Evolutionary conservation across 2,329 filamentous ascomycete species (phyloP), one percentile per base, ranked within the genome.

Genomic region (Ophiostoma fasciatum): DNA sequence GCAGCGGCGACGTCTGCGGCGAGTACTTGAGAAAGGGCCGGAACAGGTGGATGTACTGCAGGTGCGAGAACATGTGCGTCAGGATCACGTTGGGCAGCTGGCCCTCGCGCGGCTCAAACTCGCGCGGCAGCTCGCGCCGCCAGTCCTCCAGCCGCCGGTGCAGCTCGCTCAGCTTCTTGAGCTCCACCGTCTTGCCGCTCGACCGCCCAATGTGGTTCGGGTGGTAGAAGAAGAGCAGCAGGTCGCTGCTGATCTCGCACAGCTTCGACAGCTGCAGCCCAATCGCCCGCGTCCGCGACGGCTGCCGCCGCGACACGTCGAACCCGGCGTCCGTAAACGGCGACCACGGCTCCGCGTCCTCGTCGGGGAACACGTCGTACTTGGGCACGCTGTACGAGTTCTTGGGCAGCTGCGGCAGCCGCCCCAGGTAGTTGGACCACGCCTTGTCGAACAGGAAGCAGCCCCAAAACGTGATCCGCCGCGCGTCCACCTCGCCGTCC

Each of bases 381-480:
- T 88, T 93, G 19, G 83, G 79, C 1, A 85, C 82, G 23, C 79
- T 93, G 48, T 84, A 81, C 7, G 82, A 81, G 21, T 75, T 74
- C 28, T 74, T 77, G 0, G 83, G 78, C 10, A 96, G 63, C 54
- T 94, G 88, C 10, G 90, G 88, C 42, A 94, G 66, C 29, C 90
- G 78, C 32, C 90, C 88, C 19, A 96, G 71, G 48, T 96, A 96
- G 54, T 94, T 96, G 33, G 87, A 94, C 87, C 88, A 96, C 55
- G 84, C 93, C 66, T 94, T 96, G 62, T 98, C 90, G 54, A 96
- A 93, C n/a, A 94, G 60, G 56, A 90, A 96, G 54, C 87, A 94
- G 7, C 90, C 90, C 90, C 90, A 96, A 51, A 94, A 96, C 0
- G 90, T 96, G 28, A 96, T 78, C 36, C 82, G 71, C 27, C 90